Base-by-base conservation (phyloP, 2,329 filamentous ascomycete species). In the Parafenestella ontariensis region DNA sequence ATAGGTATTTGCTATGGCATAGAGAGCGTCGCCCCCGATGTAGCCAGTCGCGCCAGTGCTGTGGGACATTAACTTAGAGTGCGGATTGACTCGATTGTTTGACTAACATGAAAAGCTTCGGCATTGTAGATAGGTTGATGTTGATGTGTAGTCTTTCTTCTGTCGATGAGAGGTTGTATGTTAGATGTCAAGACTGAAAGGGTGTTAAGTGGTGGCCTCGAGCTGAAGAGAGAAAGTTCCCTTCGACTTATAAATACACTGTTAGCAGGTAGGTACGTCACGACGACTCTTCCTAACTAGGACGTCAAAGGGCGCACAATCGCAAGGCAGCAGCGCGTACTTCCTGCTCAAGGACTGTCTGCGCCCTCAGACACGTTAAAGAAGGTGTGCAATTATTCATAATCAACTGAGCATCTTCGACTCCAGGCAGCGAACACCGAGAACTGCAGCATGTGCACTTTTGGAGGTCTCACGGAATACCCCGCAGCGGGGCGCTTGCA, bases 1-100 rank as follows among this genome's bases (percentile, higher is more conserved):
- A 49, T 82, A 79, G 8, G 77, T 72, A 42, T 77, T 71, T 37
- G 76, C 64, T 21, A 83, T 74, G 18, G 59, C 56, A 39, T 69
- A 68, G 28, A 73, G 61, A 34, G 56, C 61, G 31, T 73, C 70
- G 23, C 71, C 71, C 29, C 71, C 69, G 23, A 73, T 69, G 49
- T 73, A 73, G 47, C 71, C 71, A 13, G 71, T 73, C 1, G 64
- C 69, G 5, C 71, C 71, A 9, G 70, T 72, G 40, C 70, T 72
- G 39, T 11, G 2, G 10, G 11, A 7, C 40, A 31, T 58, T 51
- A 51, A 56, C 49, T 3, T 23, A 39, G 13, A 21, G 21, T 15
- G 13, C 20, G 21, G 37, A 5, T 23, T 13, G 21, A 24, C 21
- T 2, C 5, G 20, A 2, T 3, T 13, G 3, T n/a, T n/a, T n/a